phyloP scores from a whole-genome alignment of 2,329 filamentous ascomycete species.

The Ophiocordyceps camponoti-saundersi region DNA sequence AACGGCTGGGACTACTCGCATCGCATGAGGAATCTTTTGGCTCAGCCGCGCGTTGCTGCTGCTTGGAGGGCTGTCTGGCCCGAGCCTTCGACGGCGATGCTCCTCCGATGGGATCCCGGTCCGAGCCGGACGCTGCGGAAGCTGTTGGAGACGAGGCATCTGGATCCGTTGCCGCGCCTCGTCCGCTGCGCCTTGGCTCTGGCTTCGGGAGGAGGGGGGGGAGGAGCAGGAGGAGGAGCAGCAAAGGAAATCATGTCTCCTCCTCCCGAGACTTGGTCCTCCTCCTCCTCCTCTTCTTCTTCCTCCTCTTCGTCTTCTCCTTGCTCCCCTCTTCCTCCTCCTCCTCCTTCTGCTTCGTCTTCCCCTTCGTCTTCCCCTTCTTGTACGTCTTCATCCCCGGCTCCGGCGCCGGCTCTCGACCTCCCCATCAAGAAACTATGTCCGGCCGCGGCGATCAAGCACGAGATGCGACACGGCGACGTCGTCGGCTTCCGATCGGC shows the following conservation, averaged over 20 bases:
- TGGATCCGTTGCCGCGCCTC: conserved; percentile 20
- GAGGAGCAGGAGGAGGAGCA: too few species aligned
- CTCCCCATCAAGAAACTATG: conserved; percentile 3
- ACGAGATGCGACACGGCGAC: not conserved
- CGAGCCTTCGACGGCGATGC: conserved; percentile 14
- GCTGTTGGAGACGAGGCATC: conserved; percentile 26
- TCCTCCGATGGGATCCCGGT: conserved; percentile 25
- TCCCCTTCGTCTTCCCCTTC: too few species aligned
- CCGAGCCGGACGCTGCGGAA: conserved; percentile 24
- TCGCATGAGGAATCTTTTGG: conserved; percentile 26
- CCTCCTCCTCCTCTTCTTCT: too few species aligned
- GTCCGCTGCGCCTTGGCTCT: conserved; percentile 6
- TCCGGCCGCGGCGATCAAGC: conserved; percentile 1
- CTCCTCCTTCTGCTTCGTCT: not conserved
- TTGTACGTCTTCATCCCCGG: not conserved
- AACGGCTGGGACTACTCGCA: conserved; percentile 27
- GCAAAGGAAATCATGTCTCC: too few species aligned
- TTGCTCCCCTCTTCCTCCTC: too few species aligned
- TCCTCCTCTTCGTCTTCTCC: too few species aligned
- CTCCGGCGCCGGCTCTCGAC: conserved; percentile 1
- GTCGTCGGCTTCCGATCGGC: not conserved
- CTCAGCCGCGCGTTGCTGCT: conserved; percentile 18
- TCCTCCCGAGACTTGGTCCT: too few species aligned
- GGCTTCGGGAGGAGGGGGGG: too few species aligned
- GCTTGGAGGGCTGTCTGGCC: conserved; percentile 20